These are phyloP conservation scores for Nevesoporus exiguus DNA, from an alignment of 768 basidiomycete species.

Conservation along the genomic window DNA sequence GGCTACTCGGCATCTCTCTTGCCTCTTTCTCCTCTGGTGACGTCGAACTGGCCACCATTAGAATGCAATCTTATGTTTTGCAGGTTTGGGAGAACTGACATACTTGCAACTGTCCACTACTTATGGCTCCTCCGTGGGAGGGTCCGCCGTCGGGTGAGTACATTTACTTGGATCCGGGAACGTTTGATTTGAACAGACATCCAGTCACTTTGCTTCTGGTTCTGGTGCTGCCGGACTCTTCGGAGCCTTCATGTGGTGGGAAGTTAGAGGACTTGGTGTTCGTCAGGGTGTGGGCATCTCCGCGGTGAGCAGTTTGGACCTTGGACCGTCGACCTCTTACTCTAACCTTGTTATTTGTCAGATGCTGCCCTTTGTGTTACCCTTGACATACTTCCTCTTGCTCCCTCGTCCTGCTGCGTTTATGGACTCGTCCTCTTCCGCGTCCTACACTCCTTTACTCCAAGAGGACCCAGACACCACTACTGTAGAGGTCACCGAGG, in stretches of 20 bases:
- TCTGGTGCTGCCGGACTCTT: slow-evolving; percentile 93
- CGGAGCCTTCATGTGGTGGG: slow-evolving; percentile 95
- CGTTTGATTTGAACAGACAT: not conserved
- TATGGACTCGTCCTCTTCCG: slow-evolving; percentile 36
- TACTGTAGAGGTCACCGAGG: slow-evolving; percentile 25
- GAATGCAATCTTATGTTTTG: slow-evolving; percentile 5
- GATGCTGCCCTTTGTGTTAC: slow-evolving; percentile 81
- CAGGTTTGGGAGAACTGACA: slow-evolving; percentile 91
- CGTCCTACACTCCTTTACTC: slow-evolving; percentile 38
- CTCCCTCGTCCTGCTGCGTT: slow-evolving; percentile 63
- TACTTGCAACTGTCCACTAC: slow-evolving; percentile 91
- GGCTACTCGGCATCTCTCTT: slow-evolving; percentile 75
- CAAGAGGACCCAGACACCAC: slow-evolving; percentile 27
- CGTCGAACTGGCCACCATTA: not conserved
- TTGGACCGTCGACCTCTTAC: slow-evolving; percentile 1
- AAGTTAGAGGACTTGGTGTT: slow-evolving; percentile 82
- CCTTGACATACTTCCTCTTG: slow-evolving; percentile 71
- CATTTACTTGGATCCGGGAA: not conserved
- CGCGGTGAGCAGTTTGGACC: slow-evolving; percentile 47
- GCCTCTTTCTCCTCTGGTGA: slow-evolving; percentile 74
- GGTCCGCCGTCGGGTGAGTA: slow-evolving; percentile 75
- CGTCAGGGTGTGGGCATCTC: slow-evolving; percentile 79
- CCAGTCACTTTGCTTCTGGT: slow-evolving; percentile 87
- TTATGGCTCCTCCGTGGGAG: slow-evolving; percentile 67
- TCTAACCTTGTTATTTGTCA: slow-evolving; percentile 27